Evolutionary conservation across 108 stramenopile genomes (phyloP).

Genomic region (Nitzschia sp.): DNA sequence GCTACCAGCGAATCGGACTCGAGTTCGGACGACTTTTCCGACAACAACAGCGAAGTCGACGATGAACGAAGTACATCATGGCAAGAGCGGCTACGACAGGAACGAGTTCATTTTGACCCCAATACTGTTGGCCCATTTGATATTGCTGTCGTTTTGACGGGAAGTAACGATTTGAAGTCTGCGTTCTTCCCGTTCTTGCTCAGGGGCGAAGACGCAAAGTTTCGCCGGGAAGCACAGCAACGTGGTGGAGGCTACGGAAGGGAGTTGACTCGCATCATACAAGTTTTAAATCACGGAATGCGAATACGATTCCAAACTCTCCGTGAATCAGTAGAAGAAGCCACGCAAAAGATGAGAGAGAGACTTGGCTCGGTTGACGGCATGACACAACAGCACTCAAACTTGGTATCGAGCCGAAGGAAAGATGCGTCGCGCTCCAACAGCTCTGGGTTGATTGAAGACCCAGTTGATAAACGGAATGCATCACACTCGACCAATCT

Average conservation of each 20-base stretch:
- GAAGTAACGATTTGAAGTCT: slow-evolving; percentile 62
- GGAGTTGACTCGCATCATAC: slow-evolving; percentile 19
- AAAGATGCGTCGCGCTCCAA: not conserved
- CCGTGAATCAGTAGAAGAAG: slow-evolving; percentile 15
- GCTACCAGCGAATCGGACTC: not conserved
- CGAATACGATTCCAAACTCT: slow-evolving; percentile 15
- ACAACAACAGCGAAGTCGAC: slow-evolving; percentile 1
- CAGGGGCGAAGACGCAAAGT: slow-evolving; percentile 21
- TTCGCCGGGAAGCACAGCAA: slow-evolving; percentile 12
- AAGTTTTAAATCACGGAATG: slow-evolving; percentile 25
- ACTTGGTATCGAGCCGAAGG: not conserved
- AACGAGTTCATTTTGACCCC: slow-evolving; percentile 27
- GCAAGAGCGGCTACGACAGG: slow-evolving; percentile 9
- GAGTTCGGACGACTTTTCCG: not conserved
- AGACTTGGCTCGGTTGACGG: not conserved
- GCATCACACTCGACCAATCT: not conserved
- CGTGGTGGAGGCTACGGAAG: slow-evolving; percentile 24
- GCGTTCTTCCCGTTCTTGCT: slow-evolving; percentile 54
- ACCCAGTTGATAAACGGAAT: not conserved
- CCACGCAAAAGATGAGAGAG: slow-evolving; percentile 6
- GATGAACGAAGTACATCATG: slow-evolving; percentile 1
- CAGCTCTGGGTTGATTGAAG: not conserved
- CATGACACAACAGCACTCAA: not conserved
- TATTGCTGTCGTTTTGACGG: slow-evolving; percentile 61
- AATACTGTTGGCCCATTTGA: slow-evolving; percentile 38